Percentiles rank a stretch among this genome's conserved stretches.
Evolutionary conservation across 441 rosid genomes (phyloP).

Genomic region (Corymbia calophylla): DNA sequence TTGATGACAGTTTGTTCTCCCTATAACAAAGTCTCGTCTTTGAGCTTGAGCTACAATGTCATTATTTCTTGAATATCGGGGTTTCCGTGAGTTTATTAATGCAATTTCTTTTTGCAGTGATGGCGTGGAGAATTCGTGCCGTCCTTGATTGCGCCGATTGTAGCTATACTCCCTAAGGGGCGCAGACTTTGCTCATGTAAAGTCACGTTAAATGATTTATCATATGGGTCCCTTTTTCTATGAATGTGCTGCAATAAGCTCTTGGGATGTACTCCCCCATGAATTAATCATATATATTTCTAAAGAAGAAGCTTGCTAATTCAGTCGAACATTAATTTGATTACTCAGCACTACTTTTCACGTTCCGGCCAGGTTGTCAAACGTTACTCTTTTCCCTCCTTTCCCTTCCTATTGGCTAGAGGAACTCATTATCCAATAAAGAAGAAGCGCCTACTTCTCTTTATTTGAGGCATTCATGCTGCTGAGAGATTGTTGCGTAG

Average conservation of each 20-base stretch:
- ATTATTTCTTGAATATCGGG: background rate
- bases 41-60: background rate
- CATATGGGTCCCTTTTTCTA: background rate
- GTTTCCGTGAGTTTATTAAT: background rate
- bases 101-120: background rate
- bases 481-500: background rate
- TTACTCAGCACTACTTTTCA: rapidly evolving
- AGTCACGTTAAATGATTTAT: background rate
- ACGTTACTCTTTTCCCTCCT: background rate
- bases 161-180: background rate
- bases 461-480: background rate
- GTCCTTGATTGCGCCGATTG: background rate
- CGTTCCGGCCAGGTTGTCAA: background rate
- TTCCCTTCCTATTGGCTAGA: background rate
- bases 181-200: background rate
- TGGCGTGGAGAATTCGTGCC: rapidly evolving
- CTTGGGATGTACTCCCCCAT: background rate
- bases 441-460: background rate
- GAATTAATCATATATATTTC: background rate
- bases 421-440: background rate
- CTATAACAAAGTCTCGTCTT: background rate
- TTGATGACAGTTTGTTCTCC: too few species aligned
- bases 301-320: background rate
- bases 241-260: background rate
- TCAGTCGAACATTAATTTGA: background rate